Evolutionary conservation across 352 stramenopile species (phyloP).

Genomic region (Phytopythium ostracodes): DNA sequence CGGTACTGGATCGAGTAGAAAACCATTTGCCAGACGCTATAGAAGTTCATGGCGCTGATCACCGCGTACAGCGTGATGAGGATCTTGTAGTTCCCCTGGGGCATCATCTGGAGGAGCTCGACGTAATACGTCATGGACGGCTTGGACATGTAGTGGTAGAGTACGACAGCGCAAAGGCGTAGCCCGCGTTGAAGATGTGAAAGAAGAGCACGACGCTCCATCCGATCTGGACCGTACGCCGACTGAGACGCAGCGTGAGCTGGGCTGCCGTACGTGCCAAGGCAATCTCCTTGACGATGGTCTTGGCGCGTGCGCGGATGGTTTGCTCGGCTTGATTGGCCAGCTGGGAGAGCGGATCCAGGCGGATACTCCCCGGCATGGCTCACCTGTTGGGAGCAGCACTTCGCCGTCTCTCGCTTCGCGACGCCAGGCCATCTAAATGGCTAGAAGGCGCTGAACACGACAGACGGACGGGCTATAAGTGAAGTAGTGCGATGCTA

Average conservation of each 20-base stretch:
- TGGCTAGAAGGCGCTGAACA: no score
- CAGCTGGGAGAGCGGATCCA: slow-evolving; percentile 10
- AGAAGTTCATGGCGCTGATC: slow-evolving; percentile 24
- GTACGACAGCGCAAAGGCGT: slow-evolving; percentile 18
- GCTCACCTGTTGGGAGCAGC: no score
- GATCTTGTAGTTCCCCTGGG: slow-evolving; percentile 21
- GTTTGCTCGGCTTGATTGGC: slow-evolving; percentile 11
- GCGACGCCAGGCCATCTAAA: not conserved
- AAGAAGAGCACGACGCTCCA: slow-evolving; percentile 26
- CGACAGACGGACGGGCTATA: no score
- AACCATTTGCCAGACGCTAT: slow-evolving; percentile 21
- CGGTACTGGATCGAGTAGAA: slow-evolving; percentile 24
- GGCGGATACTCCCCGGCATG: slow-evolving; percentile 3
- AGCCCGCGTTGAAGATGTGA: slow-evolving; percentile 25
- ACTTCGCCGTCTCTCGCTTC: not conserved
- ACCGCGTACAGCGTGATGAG: slow-evolving; percentile 17
- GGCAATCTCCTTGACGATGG: slow-evolving; percentile 17
- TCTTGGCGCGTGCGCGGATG: slow-evolving; percentile 14
- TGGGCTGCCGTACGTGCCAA: slow-evolving; percentile 15
- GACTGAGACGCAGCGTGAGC: slow-evolving; percentile 17
- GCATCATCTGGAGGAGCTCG: slow-evolving; percentile 25
- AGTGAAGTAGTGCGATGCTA: not conserved
- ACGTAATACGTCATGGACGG: slow-evolving; percentile 26
- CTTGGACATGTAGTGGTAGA: slow-evolving; percentile 25
- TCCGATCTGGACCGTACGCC: slow-evolving; percentile 13